Evolutionary conservation across 2,329 filamentous ascomycete genomes (phyloP).

Genomic region (Xylariales sp.): DNA sequence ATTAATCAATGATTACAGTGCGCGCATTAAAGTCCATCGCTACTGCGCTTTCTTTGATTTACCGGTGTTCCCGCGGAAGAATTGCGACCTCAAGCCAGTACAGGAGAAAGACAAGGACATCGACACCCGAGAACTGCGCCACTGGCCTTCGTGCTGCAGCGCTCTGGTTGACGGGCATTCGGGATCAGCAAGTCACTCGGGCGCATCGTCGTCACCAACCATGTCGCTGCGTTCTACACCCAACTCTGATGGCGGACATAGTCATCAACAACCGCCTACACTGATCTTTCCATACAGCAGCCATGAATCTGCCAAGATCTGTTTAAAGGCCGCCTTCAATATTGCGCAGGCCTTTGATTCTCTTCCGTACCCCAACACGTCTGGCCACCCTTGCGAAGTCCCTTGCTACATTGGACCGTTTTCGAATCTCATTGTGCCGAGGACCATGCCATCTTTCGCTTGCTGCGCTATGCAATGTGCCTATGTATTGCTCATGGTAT

Average conservation of each 20-base stretch:
- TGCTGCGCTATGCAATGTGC: constrained; percentile 43
- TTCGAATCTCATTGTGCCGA: constrained; percentile 34
- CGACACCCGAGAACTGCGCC: constrained; percentile 24
- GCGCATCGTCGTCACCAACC: constrained; percentile 23
- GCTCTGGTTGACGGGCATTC: constrained; percentile 20
- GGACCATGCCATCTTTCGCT: constrained; percentile 40
- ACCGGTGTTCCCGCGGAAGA: constrained; percentile 42
- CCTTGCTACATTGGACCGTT: constrained; percentile 30
- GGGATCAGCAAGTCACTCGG: constrained; percentile 16
- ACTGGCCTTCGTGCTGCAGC: constrained; percentile 32
- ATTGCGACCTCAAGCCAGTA: constrained; percentile 41
- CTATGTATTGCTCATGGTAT: constrained; percentile 39
- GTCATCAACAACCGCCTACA: constrained; percentile 11
- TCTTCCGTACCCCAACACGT: constrained; percentile 42
- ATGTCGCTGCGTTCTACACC: constrained; percentile 24
- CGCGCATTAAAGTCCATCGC: constrained; percentile 46
- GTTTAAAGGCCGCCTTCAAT: constrained; percentile 42
- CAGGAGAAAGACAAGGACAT: constrained; percentile 14
- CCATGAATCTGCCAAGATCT: constrained; percentile 44
- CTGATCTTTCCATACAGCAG: constrained; percentile 37
- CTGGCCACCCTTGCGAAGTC: constrained; percentile 27
- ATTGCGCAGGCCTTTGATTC: constrained; percentile 41
- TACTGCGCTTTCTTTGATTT: constrained; percentile 47
- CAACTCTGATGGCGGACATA: constrained; percentile 11
- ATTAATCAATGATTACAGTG: constrained; percentile 27